Base-by-base conservation (phyloP, 2,329 filamentous ascomycete genomes). In the Ophiostoma ips region DNA sequence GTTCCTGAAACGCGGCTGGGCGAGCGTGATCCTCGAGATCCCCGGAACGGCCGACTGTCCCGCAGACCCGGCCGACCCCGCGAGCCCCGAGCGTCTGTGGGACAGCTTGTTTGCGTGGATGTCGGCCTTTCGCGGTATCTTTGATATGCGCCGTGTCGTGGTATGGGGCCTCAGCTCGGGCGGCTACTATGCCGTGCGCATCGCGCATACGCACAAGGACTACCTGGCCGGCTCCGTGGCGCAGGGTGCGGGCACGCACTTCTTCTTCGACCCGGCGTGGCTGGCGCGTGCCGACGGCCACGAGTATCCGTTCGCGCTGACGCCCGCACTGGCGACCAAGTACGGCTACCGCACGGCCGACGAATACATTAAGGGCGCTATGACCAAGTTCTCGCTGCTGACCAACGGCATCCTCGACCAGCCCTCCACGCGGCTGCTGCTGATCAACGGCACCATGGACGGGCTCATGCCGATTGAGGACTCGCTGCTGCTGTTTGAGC, bases 381-480 rank as follows among this genome's bases (percentile, higher is more conserved):
- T 79, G 62, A 70, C 71, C 59, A 76, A 73, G 61, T 84, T 81
- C 61, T 81, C 77, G 6, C 64, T 84, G 15, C 64, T 84, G 1
- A 73, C 79, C 54, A 73, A 64, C 5, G 75, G 77, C 0, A 69
- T 84, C 33, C 59, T 83, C 34, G 64, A 79, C 38, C 66, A 66
- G 62, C 71, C 73, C 9, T 75, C 71, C 44, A 75, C 72, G 41
- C 66, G 77, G 53, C 61, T 84, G 46, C 61, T 84, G 54, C 61
- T 84, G 50, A 66, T 84, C 48, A 82, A 81, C 59, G 79, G 80
- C 9, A 76, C 72, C 3, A 67, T 71, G 49, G 80, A 84, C 56
- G 79, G 79, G 0, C 63, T 83, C 41, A 81, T 82, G 69, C 80
- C 80, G 0, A 80, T 84, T 51, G 80, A 84, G 58, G 80, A 84